A percentile compares a stretch with the other conserved stretches of the same genome.
Evolutionary conservation across 1,284 basidiomycete genomes (phyloP).

Genomic region (Ganoderma boninense): DNA sequence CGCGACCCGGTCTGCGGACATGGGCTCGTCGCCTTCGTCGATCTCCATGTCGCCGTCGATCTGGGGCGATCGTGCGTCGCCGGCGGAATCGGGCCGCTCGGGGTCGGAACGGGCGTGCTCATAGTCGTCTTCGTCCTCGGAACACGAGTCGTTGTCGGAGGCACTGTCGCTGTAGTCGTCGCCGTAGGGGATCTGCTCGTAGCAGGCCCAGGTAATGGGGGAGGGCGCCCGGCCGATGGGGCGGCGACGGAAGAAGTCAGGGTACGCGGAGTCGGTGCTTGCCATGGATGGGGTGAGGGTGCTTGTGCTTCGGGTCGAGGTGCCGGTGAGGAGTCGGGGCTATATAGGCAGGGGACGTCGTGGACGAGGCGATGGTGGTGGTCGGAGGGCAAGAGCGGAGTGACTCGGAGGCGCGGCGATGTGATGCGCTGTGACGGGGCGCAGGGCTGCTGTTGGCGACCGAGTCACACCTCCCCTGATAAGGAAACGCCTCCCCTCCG

Average conservation of each 20-base stretch:
- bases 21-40: slow-evolving; percentile 48
- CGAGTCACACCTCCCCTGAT: slow-evolving; percentile 36
- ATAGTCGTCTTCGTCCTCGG: slow-evolving; percentile 78
- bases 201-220: slow-evolving; percentile 85
- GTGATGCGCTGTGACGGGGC: slow-evolving; percentile 34
- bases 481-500: slow-evolving; percentile 27
- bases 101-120: slow-evolving; percentile 43
- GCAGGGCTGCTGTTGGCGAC: slow-evolving; percentile 33
- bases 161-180: slow-evolving; percentile 53
- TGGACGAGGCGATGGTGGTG: slow-evolving; percentile 37
- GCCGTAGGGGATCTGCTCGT: slow-evolving; percentile 81
- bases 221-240: slow-evolving; percentile 80
- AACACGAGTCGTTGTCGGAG: slow-evolving; percentile 61
- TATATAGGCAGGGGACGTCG: slow-evolving; percentile 9
- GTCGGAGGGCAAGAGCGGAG: slow-evolving; percentile 35
- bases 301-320: slow-evolving; percentile 16
- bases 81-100: slow-evolving; percentile 39
- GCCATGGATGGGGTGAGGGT: slow-evolving; percentile 44
- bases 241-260: slow-evolving; percentile 71
- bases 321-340: slow-evolving; percentile 15
- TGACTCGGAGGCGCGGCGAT: slow-evolving; percentile 27
- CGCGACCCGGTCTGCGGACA: slow-evolving; percentile 47
- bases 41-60: slow-evolving; percentile 67
- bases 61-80: slow-evolving; percentile 48
- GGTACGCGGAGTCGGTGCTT: slow-evolving; percentile 38